Conservation (phyloP, 768 basidiomycete species). For the Termitomyces titanicus region DNA sequence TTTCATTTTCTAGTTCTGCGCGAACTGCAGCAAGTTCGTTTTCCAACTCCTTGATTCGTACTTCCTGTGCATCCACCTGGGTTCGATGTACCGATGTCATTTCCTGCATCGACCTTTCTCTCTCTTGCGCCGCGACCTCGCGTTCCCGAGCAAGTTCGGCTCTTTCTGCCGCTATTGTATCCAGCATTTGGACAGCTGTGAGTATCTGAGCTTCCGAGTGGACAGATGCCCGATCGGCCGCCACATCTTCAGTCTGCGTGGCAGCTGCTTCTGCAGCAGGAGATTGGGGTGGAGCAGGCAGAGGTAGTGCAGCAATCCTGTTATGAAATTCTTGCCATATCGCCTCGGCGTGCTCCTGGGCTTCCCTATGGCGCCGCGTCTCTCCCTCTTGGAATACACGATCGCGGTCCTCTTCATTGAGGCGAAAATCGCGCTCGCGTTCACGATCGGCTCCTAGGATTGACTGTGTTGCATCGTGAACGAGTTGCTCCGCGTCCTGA, state of each 20-base stretch:
- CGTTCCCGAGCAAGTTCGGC: slow-evolving; percentile 55
- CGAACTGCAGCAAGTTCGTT: slow-evolving; percentile 56
- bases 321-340: slow-evolving; percentile 38
- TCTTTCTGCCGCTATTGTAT: slow-evolving; percentile 54
- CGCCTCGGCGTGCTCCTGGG: slow-evolving; percentile 45
- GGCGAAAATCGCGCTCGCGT: slow-evolving; percentile 62
- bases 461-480: slow-evolving; percentile 44
- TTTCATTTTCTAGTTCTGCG: slow-evolving; percentile 62
- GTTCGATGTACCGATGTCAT: slow-evolving; percentile 46
- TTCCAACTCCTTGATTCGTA: slow-evolving; percentile 57
- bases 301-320: slow-evolving; percentile 33
- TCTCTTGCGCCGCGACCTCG: slow-evolving; percentile 51
- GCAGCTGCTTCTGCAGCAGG: slow-evolving; percentile 11
- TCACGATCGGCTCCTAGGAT: slow-evolving; percentile 59
- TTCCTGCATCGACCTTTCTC: slow-evolving; percentile 45
- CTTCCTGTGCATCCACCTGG: slow-evolving; percentile 46
- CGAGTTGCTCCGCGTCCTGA: slow-evolving; percentile 41
- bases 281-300: slow-evolving; percentile 12
- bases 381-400: slow-evolving; percentile 59
- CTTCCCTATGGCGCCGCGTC: slow-evolving; percentile 52
- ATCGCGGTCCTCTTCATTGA: slow-evolving; percentile 63
- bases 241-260: slow-evolving; percentile 15
- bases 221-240: slow-evolving; percentile 35
- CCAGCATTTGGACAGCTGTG: slow-evolving; percentile 47
- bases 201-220: slow-evolving; percentile 22